A percentile compares a stretch with the other conserved stretches of the same genome.
Evolutionary conservation across 225 moss, liverwort and hornwort species (phyloP).

Genomic region (Neckera pumila): DNA sequence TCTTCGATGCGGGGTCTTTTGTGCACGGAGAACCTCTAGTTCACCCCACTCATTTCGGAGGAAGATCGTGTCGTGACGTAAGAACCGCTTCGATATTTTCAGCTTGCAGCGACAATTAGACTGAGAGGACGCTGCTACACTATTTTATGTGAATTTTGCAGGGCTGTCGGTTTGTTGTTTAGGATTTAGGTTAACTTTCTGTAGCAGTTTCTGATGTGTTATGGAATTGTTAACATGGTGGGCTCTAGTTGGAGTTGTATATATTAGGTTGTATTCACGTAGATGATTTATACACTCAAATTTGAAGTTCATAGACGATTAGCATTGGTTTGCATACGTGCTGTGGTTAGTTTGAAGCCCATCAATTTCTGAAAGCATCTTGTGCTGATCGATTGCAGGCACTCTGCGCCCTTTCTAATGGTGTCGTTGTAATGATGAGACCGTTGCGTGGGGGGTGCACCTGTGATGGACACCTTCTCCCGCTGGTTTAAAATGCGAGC

Average conservation of each 20-base stretch:
- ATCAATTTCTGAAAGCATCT: neutral
- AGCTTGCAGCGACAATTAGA: neutral
- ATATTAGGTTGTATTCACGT: neutral
- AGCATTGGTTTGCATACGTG: neutral
- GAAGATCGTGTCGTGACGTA: neutral
- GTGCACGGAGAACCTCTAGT: neutral
- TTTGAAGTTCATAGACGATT: neutral
- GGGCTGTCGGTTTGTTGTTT: neutral
- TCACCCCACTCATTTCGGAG: neutral
- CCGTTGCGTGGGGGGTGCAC: slow-evolving; percentile 5
- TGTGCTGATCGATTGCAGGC: slow-evolving; percentile 14
- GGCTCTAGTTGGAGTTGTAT: neutral
- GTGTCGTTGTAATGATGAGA: neutral
- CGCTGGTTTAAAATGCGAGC: slow-evolving; percentile 12
- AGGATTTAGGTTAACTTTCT: neutral
- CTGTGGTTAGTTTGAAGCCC: neutral
- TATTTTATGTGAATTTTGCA: neutral
- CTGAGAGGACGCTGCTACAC: neutral
- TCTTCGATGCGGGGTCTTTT: neutral
- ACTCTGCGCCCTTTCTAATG: neutral
- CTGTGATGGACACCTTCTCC: slow-evolving; percentile 13
- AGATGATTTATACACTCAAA: neutral
- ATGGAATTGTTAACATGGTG: neutral
- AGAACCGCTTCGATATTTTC: neutral
- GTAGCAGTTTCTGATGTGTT: neutral